Evolutionary conservation across 805 yeast genomes (phyloP).

Genomic region (Sugiyamaella marilandica): DNA sequence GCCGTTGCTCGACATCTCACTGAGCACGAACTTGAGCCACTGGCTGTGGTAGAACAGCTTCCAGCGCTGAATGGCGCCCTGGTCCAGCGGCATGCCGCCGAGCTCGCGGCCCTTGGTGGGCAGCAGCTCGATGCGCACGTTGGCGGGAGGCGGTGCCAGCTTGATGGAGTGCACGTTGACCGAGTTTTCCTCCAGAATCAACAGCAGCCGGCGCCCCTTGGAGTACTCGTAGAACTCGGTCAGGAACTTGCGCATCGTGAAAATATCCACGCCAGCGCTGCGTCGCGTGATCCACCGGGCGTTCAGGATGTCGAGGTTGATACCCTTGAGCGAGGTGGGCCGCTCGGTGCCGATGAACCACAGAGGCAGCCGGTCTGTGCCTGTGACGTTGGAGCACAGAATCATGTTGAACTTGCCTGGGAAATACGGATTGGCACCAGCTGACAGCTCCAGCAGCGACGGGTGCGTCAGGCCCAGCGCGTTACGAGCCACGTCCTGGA

Average conservation of each 20-base stretch:
- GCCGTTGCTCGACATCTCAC: not conserved
- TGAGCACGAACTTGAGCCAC: slow-evolving; percentile 7
- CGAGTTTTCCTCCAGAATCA: slow-evolving; percentile 6
- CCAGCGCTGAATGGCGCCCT: slow-evolving; percentile 9
- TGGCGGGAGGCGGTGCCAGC: slow-evolving; percentile 9
- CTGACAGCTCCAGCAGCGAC: slow-evolving; percentile 4
- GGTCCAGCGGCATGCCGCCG: slow-evolving; percentile 12
- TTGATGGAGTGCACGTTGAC: slow-evolving; percentile 11
- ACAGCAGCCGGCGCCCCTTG: slow-evolving; percentile 3
- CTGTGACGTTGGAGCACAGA: slow-evolving; percentile 9
- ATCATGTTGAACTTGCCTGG: slow-evolving; percentile 6
- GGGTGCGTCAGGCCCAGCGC: slow-evolving; percentile 3
- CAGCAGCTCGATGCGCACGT: slow-evolving; percentile 11
- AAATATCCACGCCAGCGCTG: slow-evolving; percentile 7
- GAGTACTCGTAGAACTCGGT: slow-evolving; percentile 7
- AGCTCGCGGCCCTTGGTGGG: slow-evolving; percentile 9
- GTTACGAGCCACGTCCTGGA: slow-evolving; percentile 10
- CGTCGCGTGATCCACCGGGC: slow-evolving; percentile 8
- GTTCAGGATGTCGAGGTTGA: slow-evolving; percentile 2
- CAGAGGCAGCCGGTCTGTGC: slow-evolving; percentile 13
- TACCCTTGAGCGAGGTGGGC: slow-evolving; percentile 9
- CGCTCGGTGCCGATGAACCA: slow-evolving; percentile 11
- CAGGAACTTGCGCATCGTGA: slow-evolving; percentile 14
- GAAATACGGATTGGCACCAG: slow-evolving; percentile 1
- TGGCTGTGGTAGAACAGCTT: slow-evolving; percentile 10